Base-by-base conservation (phyloP, 2,329 filamentous ascomycete species). In the Davidsoniella neocaledoniae region DNA sequence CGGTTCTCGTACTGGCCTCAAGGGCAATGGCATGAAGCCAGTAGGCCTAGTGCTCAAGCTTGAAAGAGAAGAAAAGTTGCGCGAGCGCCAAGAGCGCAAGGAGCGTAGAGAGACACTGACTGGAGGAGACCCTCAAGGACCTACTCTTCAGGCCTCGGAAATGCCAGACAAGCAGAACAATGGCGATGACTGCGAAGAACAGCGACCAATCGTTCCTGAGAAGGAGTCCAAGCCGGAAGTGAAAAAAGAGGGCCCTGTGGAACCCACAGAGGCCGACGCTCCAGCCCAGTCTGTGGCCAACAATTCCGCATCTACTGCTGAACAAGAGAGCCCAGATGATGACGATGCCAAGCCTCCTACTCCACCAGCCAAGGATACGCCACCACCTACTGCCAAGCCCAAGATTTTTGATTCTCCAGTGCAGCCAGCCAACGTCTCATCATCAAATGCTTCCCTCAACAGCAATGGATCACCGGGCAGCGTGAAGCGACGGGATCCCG, bases 1-100 rank as follows among this genome's bases (percentile, higher is more conserved):
- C 2, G 70, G 71, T 2, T 77, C 1, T 70, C 74, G 0, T 54
- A 59, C 9, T 56, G 58, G 33, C 63, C 63, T 53, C 3, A 53
- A 44, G 57, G 56, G 14, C 16, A 12, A 12, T 12, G 48, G 2
- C 53, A 54, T 21, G 57, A 41, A 46, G 46, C 50, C 14, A 58
- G 60, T 4, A 60, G 60, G 16, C 56, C 58, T 21, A 56, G 54
- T 46, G 55, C 51, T 50, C 43, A 56, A 51, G 37, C 43, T 53
- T 21, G 52, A 52, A 25, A 55, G 55, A 44, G 55, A 49, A 33
- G 51, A 50, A 23, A 44, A 51, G 10, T n/a, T 38, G 26, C 25
- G 43, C 23, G 44, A 46, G 42, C 39, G 40, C 2, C 19, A 47
- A 39, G 19, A 36, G 19, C 33, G 36, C 39, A 42, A 54, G 37